Conservation (phyloP, 2,329 filamentous ascomycete genomes). For the Blastomyces emzantsi region DNA sequence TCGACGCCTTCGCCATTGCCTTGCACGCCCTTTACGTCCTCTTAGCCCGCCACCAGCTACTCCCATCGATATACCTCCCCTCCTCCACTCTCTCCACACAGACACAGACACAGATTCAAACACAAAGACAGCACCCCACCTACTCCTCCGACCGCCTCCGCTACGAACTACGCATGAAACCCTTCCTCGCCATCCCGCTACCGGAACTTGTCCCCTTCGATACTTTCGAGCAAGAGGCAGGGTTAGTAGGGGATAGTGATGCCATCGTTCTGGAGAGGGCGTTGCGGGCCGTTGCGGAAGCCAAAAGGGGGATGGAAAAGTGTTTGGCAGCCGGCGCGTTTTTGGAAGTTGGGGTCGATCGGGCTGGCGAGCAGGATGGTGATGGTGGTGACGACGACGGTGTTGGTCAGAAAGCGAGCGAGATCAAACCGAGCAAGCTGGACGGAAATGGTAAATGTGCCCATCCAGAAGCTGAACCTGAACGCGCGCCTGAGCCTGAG, state of each 20-base stretch:
- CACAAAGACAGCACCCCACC: constrained; percentile 31
- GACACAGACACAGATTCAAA: background rate
- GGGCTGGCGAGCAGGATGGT: background rate
- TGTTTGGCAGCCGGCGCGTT: constrained; percentile 34
- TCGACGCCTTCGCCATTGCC: constrained; percentile 44
- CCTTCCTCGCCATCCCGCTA: constrained; percentile 60
- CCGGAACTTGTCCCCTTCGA: constrained; percentile 58
- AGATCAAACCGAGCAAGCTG: background rate
- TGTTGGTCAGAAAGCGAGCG: background rate
- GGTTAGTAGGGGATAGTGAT: constrained; percentile 38
- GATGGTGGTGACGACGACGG: background rate
- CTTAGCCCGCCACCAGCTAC: constrained; percentile 48
- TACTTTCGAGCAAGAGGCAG: constrained; percentile 45
- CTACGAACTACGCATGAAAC: constrained; percentile 80
- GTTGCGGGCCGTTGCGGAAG: constrained; percentile 30
- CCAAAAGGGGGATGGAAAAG: constrained; percentile 37
- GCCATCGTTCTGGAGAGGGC: constrained; percentile 33
- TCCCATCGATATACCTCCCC: constrained; percentile 43
- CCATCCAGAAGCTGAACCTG: background rate
- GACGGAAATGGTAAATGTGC: background rate
- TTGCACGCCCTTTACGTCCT: constrained; percentile 56
- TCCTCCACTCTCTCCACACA: constrained; percentile 28
- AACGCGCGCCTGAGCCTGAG: background rate
- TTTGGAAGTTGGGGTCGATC: constrained; percentile 10
- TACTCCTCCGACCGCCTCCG: constrained; percentile 61